phyloP scores from a whole-genome alignment of 345 rosid species.

The thale cress (Arabidopsis thaliana) region DNA sequence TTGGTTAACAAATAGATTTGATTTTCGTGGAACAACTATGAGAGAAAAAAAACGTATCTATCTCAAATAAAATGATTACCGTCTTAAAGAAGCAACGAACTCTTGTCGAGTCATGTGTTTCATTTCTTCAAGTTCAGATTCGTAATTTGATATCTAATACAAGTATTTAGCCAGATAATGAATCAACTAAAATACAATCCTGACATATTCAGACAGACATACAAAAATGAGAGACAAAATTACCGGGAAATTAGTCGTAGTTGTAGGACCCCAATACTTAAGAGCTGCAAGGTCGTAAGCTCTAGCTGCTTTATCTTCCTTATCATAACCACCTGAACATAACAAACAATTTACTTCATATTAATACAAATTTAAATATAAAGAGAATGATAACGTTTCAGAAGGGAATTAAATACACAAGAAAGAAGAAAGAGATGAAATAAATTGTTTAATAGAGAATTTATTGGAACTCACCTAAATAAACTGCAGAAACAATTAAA shows the following conservation, averaged over 20 bases:
- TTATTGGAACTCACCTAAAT: conserved; percentile 69
- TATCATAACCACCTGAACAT: conserved; percentile 87
- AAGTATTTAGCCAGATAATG: not conserved
- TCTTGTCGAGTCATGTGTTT: conserved; percentile 93
- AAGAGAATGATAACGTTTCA: conserved; percentile 11
- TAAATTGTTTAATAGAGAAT: conserved; percentile 2
- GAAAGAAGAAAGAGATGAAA: not conserved
- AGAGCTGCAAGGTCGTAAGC: conserved; percentile 98
- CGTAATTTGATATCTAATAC: conserved; percentile 68
- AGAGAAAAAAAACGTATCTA: not conserved
- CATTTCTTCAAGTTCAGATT: conserved; percentile 89
- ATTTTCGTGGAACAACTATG: not conserved
- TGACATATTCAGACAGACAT: not conserved
- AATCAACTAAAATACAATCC: not conserved
- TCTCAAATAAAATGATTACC: conserved; percentile 50
- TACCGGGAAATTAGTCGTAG: conserved; percentile 91
- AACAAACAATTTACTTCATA: not conserved
- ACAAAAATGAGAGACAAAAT: not conserved
- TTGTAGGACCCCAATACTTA: conserved; percentile 96
- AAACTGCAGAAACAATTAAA: conserved; percentile 61
- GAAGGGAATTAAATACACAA: conserved; percentile 2
- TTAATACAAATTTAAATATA: not conserved
- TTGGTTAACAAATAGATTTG: not conserved
- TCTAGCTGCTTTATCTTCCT: conserved; percentile 92
- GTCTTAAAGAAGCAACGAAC: conserved; percentile 89